phyloP scores from a whole-genome alignment of 176 grass and related monocot species.

The Thinopyrum elongatum region DNA sequence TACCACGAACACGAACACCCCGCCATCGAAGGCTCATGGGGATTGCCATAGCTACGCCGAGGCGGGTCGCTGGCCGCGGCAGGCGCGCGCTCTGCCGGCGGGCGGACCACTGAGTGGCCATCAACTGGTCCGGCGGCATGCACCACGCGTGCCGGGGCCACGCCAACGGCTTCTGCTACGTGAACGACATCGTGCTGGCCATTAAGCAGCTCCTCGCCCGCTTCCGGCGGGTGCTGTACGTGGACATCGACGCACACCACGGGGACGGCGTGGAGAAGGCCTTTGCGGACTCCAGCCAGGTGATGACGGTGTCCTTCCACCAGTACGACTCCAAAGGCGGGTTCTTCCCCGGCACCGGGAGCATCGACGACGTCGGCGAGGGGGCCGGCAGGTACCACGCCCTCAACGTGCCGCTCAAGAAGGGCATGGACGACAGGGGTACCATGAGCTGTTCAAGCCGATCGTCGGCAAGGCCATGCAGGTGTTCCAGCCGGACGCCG shows the following conservation, averaged over 20 bases:
- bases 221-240: conserved; percentile 65
- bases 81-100: conserved; percentile 31
- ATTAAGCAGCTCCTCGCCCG: conserved; percentile 37
- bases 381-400: conserved; percentile 26
- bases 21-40: conserved; percentile 43
- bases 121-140: conserved; percentile 66
- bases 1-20: conserved; percentile 25
- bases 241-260: conserved; percentile 90
- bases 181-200: conserved; percentile 72
- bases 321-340: conserved; percentile 19
- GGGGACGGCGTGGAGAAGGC: conserved; percentile 64
- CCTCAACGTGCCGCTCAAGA: conserved; percentile 56
- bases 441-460: background rate
- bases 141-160: conserved; percentile 49
- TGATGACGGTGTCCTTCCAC: conserved; percentile 79
- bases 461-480: background rate
- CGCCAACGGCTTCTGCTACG: conserved; percentile 65
- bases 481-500: conserved; percentile 30
- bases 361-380: conserved; percentile 20
- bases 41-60: conserved; percentile 47
- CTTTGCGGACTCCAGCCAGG: conserved; percentile 39
- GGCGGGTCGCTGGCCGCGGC: conserved; percentile 51
- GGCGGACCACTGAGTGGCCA: conserved; percentile 45
- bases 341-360: conserved; percentile 55
- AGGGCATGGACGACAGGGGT: conserved; percentile 58